Conservation (phyloP, 1,284 basidiomycete genomes). For the Puccinia horiana region DNA sequence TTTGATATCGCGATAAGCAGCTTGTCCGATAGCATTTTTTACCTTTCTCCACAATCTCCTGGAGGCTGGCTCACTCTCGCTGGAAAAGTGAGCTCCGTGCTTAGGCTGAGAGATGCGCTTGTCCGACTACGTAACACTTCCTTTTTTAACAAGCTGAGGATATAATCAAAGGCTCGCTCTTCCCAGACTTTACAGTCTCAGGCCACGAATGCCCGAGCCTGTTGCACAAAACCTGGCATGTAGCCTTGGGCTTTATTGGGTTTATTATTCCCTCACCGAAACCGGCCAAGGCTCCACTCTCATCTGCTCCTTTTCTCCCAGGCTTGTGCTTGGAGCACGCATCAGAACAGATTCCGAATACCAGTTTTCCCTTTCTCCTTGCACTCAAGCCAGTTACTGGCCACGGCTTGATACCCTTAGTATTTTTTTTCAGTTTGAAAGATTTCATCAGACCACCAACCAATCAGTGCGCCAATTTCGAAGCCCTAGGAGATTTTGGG, state of each 20-base stretch:
- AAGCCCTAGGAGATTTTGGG: background rate
- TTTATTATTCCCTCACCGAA: background rate
- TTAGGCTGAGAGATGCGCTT: background rate
- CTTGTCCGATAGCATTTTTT: background rate
- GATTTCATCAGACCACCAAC: background rate
- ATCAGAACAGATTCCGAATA: background rate
- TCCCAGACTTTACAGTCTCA: background rate
- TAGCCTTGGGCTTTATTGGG: background rate
- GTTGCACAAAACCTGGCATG: background rate
- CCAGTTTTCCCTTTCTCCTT: background rate
- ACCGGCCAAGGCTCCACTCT: background rate
- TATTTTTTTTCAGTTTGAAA: background rate
- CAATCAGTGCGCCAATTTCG: background rate
- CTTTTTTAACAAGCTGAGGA: background rate
- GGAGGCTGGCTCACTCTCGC: background rate
- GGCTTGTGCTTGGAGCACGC: background rate
- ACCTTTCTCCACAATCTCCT: background rate
- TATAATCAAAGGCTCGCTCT: background rate
- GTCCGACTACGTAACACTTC: background rate
- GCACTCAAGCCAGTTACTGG: too few species aligned
- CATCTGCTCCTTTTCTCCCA: background rate
- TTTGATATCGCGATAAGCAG: background rate
- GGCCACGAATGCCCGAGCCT: background rate
- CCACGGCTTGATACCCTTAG: background rate
- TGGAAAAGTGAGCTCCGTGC: background rate